Evolutionary conservation across 345 rosid species (phyloP), one percentile per base, ranked within the genome.

Genomic region (Brassica nigra): DNA sequence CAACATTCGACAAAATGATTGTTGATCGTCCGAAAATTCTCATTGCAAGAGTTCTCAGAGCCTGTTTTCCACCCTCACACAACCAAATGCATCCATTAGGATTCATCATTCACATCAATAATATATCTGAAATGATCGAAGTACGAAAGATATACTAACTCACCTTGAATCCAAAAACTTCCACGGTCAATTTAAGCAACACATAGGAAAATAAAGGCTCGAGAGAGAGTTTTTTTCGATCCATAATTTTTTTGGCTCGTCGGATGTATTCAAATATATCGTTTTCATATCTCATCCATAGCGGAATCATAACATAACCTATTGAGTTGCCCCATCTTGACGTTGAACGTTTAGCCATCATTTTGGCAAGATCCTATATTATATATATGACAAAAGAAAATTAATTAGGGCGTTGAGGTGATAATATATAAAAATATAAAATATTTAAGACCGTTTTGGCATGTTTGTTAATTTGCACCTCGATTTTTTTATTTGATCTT

Each of bases 291-390:
- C 58, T 83, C 16, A 86, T 81, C 52, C 49, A 78, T 36, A 89
- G 68, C 6, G 93, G 93, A 11, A 86, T 30, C 47, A 86, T 8
- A 10, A 78, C 78, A 49, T 68, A 87, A 9, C 90, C 91, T 8
- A 89, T 78, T 76, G 82, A 71, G 59, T 86, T 89, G 0, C 90
- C 93, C 91, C 91, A 89, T 31, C 81, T 81, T 27, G 67, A 85
- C 20, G 74, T 74, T 6, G 84, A 73, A 58, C 68, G 72, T 63
- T 85, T 84, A 2, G 72, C 86, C 89, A 88, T 86, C 86, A 85
- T 85, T 47, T 83, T 83, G 20, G 84, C 85, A 37, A 88, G 66
- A 42, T 76, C 87, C 88, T 84, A 11, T 30, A 12, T 31, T 10
- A 14, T 69, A 70, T 55, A 27, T 14, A 4, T 1, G 31, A 66